phyloP scores from a whole-genome alignment of 345 rosid species.

The Aquilaria malaccensis region DNA sequence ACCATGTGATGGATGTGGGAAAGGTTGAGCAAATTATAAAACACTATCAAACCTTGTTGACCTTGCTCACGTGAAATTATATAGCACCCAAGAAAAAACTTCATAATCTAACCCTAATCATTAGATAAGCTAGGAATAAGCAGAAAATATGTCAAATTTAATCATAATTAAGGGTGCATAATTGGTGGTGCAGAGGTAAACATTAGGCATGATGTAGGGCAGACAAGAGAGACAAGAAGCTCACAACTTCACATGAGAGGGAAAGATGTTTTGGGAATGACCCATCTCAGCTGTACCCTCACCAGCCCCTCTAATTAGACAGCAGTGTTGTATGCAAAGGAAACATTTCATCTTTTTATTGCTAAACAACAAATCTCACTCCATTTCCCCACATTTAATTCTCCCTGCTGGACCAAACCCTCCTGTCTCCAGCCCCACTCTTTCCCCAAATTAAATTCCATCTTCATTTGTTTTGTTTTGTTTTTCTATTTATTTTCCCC shows the following conservation, averaged over 20 bases:
- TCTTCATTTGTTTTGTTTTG: background rate
- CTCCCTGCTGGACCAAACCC: constrained; percentile 20
- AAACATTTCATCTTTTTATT: constrained; percentile 17
- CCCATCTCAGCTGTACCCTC: constrained; percentile 22
- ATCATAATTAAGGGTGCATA: too few relatives aligned
- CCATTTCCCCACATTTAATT: constrained; percentile 16
- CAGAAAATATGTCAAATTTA: too few relatives aligned
- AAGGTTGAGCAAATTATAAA: too few relatives aligned
- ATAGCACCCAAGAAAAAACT: too few relatives aligned
- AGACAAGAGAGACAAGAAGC: background rate
- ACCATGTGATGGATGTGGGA: too few relatives aligned
- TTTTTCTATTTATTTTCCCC: background rate
- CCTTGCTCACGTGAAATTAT: background rate
- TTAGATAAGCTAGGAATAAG: too few relatives aligned
- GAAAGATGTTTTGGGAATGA: background rate
- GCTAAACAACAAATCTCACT: constrained; percentile 5
- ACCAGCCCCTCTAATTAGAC: constrained; percentile 15
- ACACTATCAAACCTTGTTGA: background rate
- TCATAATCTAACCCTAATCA: too few relatives aligned
- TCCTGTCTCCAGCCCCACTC: constrained; percentile 17
- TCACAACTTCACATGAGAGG: background rate
- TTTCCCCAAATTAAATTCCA: background rate
- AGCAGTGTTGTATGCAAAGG: constrained; percentile 21
- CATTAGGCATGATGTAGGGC: too few relatives aligned
- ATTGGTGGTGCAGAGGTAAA: too few relatives aligned